Evolutionary conservation across 1,284 basidiomycete genomes (phyloP).

Genomic region (Coniferiporia sulphurascens): DNA sequence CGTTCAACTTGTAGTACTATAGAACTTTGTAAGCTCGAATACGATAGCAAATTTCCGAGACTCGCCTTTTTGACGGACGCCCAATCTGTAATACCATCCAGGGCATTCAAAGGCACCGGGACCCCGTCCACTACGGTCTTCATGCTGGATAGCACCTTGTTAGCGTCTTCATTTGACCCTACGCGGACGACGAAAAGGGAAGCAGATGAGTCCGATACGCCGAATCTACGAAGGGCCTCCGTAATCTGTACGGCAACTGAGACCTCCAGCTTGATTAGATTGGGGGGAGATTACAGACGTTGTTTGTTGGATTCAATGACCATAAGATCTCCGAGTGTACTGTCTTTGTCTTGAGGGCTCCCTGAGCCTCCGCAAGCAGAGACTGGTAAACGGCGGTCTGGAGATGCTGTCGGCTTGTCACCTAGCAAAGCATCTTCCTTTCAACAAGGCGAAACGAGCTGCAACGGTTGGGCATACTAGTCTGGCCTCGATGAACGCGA

Average conservation of each 20-base stretch:
- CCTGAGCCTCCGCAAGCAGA: slow-evolving; percentile 60
- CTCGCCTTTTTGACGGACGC: slow-evolving; percentile 63
- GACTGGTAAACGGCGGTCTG: slow-evolving; percentile 81
- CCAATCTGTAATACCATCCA: slow-evolving; percentile 66
- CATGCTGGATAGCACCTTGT: slow-evolving; percentile 45
- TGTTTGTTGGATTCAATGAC: slow-evolving; percentile 79
- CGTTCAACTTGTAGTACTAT: slow-evolving; percentile 75
- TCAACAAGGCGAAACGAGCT: slow-evolving; percentile 2
- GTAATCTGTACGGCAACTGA: slow-evolving; percentile 55
- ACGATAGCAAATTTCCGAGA: slow-evolving; percentile 1
- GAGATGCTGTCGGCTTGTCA: slow-evolving; percentile 71
- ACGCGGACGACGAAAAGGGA: slow-evolving; percentile 75
- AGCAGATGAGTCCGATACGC: slow-evolving; percentile 64
- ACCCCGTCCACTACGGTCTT: slow-evolving; percentile 52
- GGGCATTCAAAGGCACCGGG: slow-evolving; percentile 39
- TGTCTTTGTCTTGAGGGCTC: slow-evolving; percentile 64
- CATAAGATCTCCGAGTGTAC: slow-evolving; percentile 86
- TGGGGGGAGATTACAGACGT: slow-evolving; percentile 41
- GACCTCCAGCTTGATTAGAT: not conserved
- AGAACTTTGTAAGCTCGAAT: not conserved
- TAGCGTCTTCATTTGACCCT: slow-evolving; percentile 28
- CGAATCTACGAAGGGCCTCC: slow-evolving; percentile 81
- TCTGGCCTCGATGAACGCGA: slow-evolving; percentile 80
- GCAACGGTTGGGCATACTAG: slow-evolving; percentile 31
- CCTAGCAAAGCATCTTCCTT: slow-evolving; percentile 35